Evolutionary conservation across 1,284 basidiomycete species (phyloP).

Genomic region (Sporisorium reilianum): DNA sequence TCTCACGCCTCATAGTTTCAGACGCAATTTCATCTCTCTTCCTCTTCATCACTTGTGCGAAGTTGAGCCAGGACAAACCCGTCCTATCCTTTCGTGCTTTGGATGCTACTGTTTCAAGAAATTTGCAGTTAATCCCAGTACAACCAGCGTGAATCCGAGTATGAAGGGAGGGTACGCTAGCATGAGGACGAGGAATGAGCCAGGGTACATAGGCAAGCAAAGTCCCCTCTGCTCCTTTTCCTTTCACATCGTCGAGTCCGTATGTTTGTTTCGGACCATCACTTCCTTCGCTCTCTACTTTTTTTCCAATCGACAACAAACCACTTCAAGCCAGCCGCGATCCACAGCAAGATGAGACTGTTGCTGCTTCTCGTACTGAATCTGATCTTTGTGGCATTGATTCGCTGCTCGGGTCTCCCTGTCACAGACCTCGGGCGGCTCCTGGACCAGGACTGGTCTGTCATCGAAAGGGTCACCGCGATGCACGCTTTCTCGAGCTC

Average conservation of each 20-base stretch:
- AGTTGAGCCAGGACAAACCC: neutral
- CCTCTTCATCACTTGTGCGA: neutral
- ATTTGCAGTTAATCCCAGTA: too few species aligned
- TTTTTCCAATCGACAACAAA: neutral
- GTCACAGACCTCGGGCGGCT: neutral
- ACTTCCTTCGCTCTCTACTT: neutral
- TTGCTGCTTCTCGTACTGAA: neutral
- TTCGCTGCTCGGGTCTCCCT: neutral
- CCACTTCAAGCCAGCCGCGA: neutral
- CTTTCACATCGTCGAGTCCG: neutral
- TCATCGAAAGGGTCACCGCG: neutral
- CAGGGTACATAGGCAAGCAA: neutral
- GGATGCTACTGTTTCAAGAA: neutral
- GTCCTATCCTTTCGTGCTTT: neutral
- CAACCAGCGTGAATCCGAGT: too few species aligned
- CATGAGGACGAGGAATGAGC: neutral
- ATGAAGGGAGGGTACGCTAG: too few species aligned
- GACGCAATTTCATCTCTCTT: neutral
- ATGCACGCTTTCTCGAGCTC: neutral
- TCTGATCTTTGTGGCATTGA: neutral
- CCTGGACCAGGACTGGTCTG: conserved; percentile 11
- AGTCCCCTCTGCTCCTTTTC: neutral
- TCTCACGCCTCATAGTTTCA: neutral
- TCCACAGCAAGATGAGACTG: neutral
- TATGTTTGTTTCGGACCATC: neutral